phyloP scores from a whole-genome alignment of 108 stramenopile species.

The Epithemia pelagica region DNA sequence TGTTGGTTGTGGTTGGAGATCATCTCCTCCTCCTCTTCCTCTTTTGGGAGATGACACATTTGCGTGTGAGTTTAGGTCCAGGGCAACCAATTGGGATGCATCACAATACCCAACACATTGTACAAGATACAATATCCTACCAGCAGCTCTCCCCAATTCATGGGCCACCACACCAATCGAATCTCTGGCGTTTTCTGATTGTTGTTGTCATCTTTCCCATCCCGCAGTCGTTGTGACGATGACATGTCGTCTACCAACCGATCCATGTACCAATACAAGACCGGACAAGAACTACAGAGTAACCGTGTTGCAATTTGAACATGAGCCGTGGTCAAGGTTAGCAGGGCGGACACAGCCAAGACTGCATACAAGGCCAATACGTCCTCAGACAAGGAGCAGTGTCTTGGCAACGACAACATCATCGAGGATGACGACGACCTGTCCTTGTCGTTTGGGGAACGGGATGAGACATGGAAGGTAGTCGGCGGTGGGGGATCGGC shows the following conservation, averaged over 20 bases:
- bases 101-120: slow-evolving; percentile 50
- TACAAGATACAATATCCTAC: slow-evolving; percentile 49
- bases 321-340: slow-evolving; percentile 68
- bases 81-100: slow-evolving; percentile 78
- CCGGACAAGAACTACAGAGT: slow-evolving; percentile 76
- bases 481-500: neutral
- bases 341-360: slow-evolving; percentile 42
- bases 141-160: slow-evolving; percentile 3
- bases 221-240: neutral
- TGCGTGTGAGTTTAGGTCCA: too few relatives aligned
- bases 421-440: neutral
- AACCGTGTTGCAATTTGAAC: slow-evolving; percentile 82
- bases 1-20: too few relatives aligned
- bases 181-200: too few relatives aligned
- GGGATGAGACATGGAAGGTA: neutral
- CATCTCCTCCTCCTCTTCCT: too few relatives aligned
- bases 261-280: slow-evolving; percentile 65
- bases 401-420: slow-evolving; percentile 15
- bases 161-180: too few relatives aligned
- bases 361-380: slow-evolving; percentile 68
- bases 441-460: neutral
- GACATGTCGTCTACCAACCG: slow-evolving; percentile 5
- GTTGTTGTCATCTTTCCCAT: neutral
- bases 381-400: too few relatives aligned
- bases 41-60: too few relatives aligned